These are phyloP conservation scores for Hydrangea macrophylla DNA, from an alignment of 148 eudicot genomes.

Conservation along the genomic window DNA sequence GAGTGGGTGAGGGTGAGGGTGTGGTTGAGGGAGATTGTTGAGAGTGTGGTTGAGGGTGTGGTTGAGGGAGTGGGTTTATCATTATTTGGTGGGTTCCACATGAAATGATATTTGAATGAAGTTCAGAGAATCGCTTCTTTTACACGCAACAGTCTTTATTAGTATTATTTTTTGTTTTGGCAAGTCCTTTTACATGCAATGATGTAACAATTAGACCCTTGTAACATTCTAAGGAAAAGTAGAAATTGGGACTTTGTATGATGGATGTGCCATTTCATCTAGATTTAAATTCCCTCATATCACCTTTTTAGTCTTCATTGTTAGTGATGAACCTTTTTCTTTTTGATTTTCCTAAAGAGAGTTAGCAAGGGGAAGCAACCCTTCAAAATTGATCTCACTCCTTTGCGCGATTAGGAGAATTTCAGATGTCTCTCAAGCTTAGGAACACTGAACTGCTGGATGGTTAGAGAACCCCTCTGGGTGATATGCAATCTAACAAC, in stretches of 20 bases:
- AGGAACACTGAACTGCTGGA: neutral
- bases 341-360: constrained; percentile 24
- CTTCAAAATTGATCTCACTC: constrained; percentile 74
- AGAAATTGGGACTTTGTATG: neutral
- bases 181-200: neutral
- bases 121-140: neutral
- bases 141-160: too few relatives aligned
- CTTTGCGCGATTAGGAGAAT: constrained; percentile 49
- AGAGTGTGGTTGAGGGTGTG: too few relatives aligned
- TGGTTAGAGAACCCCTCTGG: neutral
- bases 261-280: neutral
- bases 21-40: neutral
- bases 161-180: too few relatives aligned
- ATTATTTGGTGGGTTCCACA: neutral
- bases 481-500: neutral
- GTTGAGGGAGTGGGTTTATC: neutral
- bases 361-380: constrained; percentile 82
- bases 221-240: neutral
- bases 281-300: neutral
- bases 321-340: too few relatives aligned
- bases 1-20: neutral
- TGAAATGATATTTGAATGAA: neutral
- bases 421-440: neutral
- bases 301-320: neutral
- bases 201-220: neutral